phyloP scores from a whole-genome alignment of 1,139 yeast genomes.

The Nakaseomyces sp. region DNA sequence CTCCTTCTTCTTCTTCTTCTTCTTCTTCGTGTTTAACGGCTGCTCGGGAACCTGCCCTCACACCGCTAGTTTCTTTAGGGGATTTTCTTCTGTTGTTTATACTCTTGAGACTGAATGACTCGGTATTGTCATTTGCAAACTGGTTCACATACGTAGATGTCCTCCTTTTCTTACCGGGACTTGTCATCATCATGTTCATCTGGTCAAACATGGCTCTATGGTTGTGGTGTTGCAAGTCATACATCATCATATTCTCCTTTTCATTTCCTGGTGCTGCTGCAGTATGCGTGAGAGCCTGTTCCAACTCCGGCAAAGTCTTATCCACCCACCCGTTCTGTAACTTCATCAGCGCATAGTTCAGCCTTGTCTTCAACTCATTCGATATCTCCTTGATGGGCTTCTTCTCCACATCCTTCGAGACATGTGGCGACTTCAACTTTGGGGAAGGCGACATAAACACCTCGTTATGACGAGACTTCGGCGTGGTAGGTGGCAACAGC shows the following conservation, averaged over 20 bases:
- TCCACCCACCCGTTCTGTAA: constrained; percentile 37
- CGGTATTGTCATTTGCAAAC: constrained; percentile 12
- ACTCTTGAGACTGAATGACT: not conserved
- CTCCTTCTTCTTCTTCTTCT: not conserved
- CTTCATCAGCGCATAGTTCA: constrained; percentile 41
- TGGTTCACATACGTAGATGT: constrained; percentile 16
- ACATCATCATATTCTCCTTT: constrained; percentile 9
- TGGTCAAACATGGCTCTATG: not conserved
- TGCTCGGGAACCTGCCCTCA: constrained; percentile 4
- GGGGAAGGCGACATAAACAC: constrained; percentile 33
- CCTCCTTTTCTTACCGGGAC: constrained; percentile 6
- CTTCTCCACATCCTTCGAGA: constrained; percentile 22
- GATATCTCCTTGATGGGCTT: constrained; percentile 37
- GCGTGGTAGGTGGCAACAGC: constrained; percentile 32
- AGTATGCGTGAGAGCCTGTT: constrained; percentile 11
- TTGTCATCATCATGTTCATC: not conserved
- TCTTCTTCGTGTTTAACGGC: not conserved
- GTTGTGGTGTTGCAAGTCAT: not conserved
- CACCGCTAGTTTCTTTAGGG: not conserved
- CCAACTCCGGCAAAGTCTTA: constrained; percentile 33
- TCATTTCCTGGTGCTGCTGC: not conserved
- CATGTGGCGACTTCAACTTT: constrained; percentile 32
- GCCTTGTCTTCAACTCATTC: constrained; percentile 36
- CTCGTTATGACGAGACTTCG: constrained; percentile 29
- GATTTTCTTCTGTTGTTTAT: not conserved